These are phyloP conservation scores for Pseudogymnoascus sp. DNA, from an alignment of 2,329 filamentous ascomycete species.

Conservation along the genomic window DNA sequence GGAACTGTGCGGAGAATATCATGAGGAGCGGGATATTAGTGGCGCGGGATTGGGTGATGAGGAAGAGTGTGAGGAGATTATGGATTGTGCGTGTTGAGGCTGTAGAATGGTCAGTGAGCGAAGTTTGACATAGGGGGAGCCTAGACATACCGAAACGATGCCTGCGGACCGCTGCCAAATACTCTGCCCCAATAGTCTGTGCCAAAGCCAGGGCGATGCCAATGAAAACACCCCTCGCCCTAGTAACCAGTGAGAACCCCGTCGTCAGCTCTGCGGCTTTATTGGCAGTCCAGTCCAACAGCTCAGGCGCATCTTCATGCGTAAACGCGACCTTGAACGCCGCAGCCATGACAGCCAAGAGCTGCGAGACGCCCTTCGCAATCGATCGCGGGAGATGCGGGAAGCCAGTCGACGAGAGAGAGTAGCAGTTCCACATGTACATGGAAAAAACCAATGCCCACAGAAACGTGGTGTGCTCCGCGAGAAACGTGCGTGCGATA, in stretches of 20 bases:
- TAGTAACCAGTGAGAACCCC: conserved; percentile 22
- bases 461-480: conserved; percentile 55
- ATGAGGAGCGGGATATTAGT: conserved; percentile 82
- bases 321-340: conserved; percentile 89
- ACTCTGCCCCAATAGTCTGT: conserved; percentile 37
- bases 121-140: neutral
- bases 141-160: conserved; percentile 9
- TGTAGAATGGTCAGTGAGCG: conserved; percentile 13
- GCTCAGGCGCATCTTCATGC: conserved; percentile 77
- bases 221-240: conserved; percentile 41
- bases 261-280: conserved; percentile 18
- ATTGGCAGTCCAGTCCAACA: conserved; percentile 45
- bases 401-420: conserved; percentile 22
- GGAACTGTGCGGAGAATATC: conserved; percentile 59
- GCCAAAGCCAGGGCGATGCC: conserved; percentile 32
- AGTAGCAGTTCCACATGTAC: conserved; percentile 48
- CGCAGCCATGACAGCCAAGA: conserved; percentile 51
- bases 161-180: conserved; percentile 25
- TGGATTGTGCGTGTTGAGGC: conserved; percentile 44
- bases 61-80: conserved; percentile 66
- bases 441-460: conserved; percentile 66
- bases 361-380: conserved; percentile 29
- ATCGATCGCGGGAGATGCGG: conserved; percentile 23
- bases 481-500: conserved; percentile 66
- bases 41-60: conserved; percentile 78